Conservation (phyloP, 116 monocot genomes). For the Trichopus zeylanicus region DNA sequence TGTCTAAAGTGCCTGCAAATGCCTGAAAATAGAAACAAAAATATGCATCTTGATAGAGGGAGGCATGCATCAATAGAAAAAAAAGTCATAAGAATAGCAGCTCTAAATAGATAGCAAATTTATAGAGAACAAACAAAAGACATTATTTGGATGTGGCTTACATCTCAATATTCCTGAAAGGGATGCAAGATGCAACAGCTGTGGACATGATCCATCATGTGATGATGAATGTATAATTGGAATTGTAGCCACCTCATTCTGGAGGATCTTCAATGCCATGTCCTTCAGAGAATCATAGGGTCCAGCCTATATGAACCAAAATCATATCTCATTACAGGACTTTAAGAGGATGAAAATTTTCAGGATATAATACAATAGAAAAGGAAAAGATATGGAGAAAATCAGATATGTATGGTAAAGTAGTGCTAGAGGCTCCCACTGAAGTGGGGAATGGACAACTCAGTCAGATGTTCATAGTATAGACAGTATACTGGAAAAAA, state of each 20-base stretch:
- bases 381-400: background rate
- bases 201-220: constrained; percentile 68
- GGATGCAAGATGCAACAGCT: constrained; percentile 83
- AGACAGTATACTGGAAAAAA: too few relatives aligned
- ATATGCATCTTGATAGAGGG: background rate
- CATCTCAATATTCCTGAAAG: constrained; percentile 89
- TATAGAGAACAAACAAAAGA: background rate
- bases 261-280: constrained; percentile 68
- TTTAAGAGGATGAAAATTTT: too few relatives aligned
- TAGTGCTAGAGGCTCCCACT: too few relatives aligned
- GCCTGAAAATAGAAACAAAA: constrained; percentile 37
- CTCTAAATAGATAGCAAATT: background rate
- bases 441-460: background rate
- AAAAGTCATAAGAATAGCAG: background rate
- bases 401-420: background rate
- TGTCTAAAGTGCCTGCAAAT: constrained; percentile 89
- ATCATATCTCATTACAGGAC: background rate
- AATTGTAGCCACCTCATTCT: constrained; percentile 71
- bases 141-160: constrained; percentile 18
- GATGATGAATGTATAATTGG: constrained; percentile 74
- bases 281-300: constrained; percentile 82
- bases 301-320: constrained; percentile 51
- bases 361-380: background rate
- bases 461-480: too few relatives aligned
- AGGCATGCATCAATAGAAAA: background rate